Percentiles rank a stretch among this genome's conserved stretches.
These are phyloP conservation scores for Nakazawaea pomicola DNA, from an alignment of 805 yeast genomes.

Conservation along the genomic window DNA sequence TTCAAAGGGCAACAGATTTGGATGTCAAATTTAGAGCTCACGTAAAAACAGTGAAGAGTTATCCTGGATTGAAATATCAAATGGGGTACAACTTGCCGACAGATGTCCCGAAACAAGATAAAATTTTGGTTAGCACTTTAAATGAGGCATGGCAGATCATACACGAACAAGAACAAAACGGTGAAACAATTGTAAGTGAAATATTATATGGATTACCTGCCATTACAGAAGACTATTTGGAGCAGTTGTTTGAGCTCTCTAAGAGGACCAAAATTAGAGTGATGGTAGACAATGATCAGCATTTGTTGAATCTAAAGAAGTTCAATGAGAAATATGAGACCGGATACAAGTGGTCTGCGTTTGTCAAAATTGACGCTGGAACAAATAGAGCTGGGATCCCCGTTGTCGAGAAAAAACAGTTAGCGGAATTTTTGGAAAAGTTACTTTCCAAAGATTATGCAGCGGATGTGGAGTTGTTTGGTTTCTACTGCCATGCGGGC, in stretches of 20 bases:
- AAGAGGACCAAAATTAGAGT: conserved; percentile 40
- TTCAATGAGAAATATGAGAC: conserved; percentile 22
- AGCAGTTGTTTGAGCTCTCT: conserved; percentile 41
- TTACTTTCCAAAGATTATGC: conserved; percentile 22
- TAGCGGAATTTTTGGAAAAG: conserved; percentile 31
- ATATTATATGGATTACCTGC: conserved; percentile 58
- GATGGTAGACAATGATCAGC: conserved; percentile 59
- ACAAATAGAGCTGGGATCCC: conserved; percentile 63
- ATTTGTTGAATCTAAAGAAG: conserved; percentile 41
- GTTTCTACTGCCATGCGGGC: conserved; percentile 79
- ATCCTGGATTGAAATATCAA: conserved; percentile 53
- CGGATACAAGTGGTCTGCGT: conserved; percentile 51
- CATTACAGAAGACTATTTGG: conserved; percentile 40
- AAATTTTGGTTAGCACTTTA: conserved; percentile 64
- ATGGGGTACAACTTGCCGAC: conserved; percentile 37
- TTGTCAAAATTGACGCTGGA: conserved; percentile 68
- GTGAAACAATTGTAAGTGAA: conserved; percentile 32
- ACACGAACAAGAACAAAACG: conserved; percentile 23
- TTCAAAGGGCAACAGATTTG: conserved; percentile 35
- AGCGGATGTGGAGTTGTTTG: conserved; percentile 43
- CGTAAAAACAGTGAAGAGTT: conserved; percentile 70
- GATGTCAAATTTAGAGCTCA: conserved; percentile 55
- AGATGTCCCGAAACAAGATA: conserved; percentile 21
- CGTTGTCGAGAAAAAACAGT: conserved; percentile 23
- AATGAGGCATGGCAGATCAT: conserved; percentile 53